Evolutionary conservation across 331 rosid genomes (phyloP).

Genomic region (Pyrus hybrid): DNA sequence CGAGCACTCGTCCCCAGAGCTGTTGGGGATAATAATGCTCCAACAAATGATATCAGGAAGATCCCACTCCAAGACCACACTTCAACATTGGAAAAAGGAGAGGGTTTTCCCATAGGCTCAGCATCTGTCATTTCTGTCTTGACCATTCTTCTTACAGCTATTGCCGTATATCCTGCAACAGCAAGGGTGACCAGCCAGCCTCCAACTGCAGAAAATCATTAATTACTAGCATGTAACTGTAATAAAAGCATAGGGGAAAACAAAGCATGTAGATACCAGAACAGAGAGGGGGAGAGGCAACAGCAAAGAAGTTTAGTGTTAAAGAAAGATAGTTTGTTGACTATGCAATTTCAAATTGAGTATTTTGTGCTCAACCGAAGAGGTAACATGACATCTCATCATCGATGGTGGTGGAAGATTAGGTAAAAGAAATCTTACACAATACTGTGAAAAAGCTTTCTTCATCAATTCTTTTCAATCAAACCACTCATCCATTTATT

Average conservation of each 20-base stretch:
- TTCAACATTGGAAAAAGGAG: conserved; percentile 75
- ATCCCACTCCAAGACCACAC: conserved; percentile 66
- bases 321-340: background rate
- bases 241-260: background rate
- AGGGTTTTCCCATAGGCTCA: conserved; percentile 83
- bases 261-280: background rate
- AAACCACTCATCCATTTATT: background rate
- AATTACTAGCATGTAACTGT: conserved; percentile 9
- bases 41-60: conserved; percentile 52
- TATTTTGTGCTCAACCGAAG: background rate
- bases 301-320: background rate
- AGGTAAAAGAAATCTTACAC: background rate
- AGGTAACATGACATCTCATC: background rate
- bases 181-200: conserved; percentile 91
- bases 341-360: background rate
- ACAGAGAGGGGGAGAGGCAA: background rate
- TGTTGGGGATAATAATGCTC: conserved; percentile 63
- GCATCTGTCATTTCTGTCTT: conserved; percentile 80
- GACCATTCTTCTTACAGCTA: conserved; percentile 74
- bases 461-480: background rate
- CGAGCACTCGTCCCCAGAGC: conserved; percentile 74
- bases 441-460: background rate
- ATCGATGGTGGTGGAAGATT: background rate
- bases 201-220: conserved; percentile 46
- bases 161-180: conserved; percentile 82